phyloP scores from a whole-genome alignment of 2,329 filamentous ascomycete species.

The Neonectria punicea region DNA sequence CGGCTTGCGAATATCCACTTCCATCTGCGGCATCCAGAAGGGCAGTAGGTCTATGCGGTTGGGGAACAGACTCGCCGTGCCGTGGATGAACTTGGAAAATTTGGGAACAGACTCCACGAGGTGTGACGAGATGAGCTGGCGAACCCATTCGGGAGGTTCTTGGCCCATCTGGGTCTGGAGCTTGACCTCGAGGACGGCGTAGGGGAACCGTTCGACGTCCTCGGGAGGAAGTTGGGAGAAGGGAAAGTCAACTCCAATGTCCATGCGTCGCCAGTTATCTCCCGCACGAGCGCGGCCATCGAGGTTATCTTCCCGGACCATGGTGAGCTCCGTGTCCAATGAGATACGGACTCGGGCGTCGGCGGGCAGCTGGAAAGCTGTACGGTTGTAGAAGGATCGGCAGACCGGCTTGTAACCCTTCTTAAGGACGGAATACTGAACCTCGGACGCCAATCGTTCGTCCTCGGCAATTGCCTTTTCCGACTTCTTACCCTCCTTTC shows the following conservation, averaged over 20 bases:
- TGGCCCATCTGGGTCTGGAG: slow-evolving; percentile 95
- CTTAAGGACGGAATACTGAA: slow-evolving; percentile 92
- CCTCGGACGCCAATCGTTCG: slow-evolving; percentile 87
- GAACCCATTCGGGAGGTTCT: slow-evolving; percentile 96
- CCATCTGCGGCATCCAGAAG: slow-evolving; percentile 99
- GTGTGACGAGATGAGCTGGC: slow-evolving; percentile 91
- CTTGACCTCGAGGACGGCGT: slow-evolving; percentile 96
- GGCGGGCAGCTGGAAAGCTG: slow-evolving; percentile 95
- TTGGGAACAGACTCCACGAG: slow-evolving; percentile 98
- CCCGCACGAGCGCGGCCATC: slow-evolving; percentile 81
- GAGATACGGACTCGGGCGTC: slow-evolving; percentile 97
- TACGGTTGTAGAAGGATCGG: slow-evolving; percentile 97
- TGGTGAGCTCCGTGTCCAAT: slow-evolving; percentile 93
- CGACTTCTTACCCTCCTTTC: slow-evolving; percentile 93
- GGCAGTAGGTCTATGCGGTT: slow-evolving; percentile 88
- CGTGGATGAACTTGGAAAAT: slow-evolving; percentile 99
- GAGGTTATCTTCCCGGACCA: slow-evolving; percentile 94
- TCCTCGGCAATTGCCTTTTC: slow-evolving; percentile 91
- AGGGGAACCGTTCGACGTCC: slow-evolving; percentile 92
- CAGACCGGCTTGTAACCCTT: slow-evolving; percentile 90
- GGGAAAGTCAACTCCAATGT: slow-evolving; percentile 96
- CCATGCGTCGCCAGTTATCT: slow-evolving; percentile 94
- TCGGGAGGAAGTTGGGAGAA: slow-evolving; percentile 88
- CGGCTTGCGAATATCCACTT: slow-evolving; percentile 95
- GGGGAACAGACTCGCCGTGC: slow-evolving; percentile 87